Evolutionary conservation across 73 alveolate genomes (phyloP), one percentile per base, ranked within the genome.

Genomic region (Uronychia binucleata): DNA sequence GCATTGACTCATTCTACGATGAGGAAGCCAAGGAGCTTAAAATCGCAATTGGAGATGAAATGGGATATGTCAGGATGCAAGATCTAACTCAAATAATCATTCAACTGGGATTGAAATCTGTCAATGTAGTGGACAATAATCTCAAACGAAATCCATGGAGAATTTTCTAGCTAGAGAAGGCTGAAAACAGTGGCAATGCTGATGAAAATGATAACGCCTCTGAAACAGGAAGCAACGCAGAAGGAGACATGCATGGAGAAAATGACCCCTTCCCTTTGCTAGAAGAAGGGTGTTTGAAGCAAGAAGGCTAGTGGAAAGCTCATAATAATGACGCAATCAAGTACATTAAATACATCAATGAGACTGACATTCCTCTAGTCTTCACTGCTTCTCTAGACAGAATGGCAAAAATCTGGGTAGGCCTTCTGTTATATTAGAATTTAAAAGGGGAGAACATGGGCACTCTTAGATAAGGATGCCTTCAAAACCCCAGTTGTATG

Each of bases 291-390:
- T 35, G 34, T 30, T 90, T 88, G 27, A 81, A 76, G 31, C 87
- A 92, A 75, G 77, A 60, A 0, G 86, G 81, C 8, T 87, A 92
- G 57, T 92, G 97, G 95, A 88, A 84, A 78, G 97, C 93, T 34
- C 97, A 92, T 59, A 88, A 92, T 77, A n/a, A n/a, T n/a, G 97
- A 92, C 33, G 86, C 92, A 5, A 92, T 92, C 46, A 92, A 85
- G 79, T 79, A 81, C 33, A 76, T 92, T 27, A 79, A 77, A 28
- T 84, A 77, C 80, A 88, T 92, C 26, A 35, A 81, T 32, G 93
- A 92, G 57, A 88, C 94, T 1, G 92, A 82, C 46, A 35, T 60
- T 26, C 90, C 93, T 5, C 1, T 86, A 1, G 74, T 92, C 25
- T 92, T 92, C 75, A 88, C 95, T n/a, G 93, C 97, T 31, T 84